Evolutionary conservation across 2,329 filamentous ascomycete genomes (phyloP), one percentile per base, ranked within the genome.

Genomic region (Colletotrichum sidae): DNA sequence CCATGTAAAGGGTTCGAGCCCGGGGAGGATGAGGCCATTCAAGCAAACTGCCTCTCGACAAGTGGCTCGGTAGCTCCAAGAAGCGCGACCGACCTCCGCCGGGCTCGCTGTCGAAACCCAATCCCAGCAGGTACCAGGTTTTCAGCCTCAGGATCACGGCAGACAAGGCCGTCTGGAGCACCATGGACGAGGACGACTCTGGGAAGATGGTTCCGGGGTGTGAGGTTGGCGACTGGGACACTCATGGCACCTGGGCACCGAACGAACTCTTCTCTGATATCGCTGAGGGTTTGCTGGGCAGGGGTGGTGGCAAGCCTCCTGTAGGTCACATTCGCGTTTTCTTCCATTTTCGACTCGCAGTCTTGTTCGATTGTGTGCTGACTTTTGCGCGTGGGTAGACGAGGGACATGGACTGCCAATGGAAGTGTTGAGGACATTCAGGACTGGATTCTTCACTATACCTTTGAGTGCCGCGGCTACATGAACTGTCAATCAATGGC

Each of bases 71-170:
- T 11, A 55, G 9, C 15, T 13, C 17, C 6, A 44, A 35, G 37
- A 34, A 45, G 33, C 52, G 52, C 39, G 52, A 55, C 38, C 25
- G 47, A 37, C 9, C 15, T 51, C 15, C 15, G 47, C 47, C 47
- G 35, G 47, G 47, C 47, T n/a, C 47, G 35, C 13, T 49, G 45
- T 5, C 13, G n/a, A 41, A 4, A 0, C 1, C 9, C 8, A 45
- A 45, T n/a, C 42, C 42, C 42, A 45, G 12, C 42, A 45, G 42
- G 10, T 51, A 35, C 35, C 25, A 34, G 47, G 5, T 7, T 8
- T 51, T 33, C 4, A 15, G 35, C 17, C 3, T 51, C 35, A 12
- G 25, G 25, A 51, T 51, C 13, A 37, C 25, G 6, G 47, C 47
- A 33, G 47, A n/a, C 11, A 37, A 51, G 8, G 35, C 47, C 1